A percentile compares a stretch with the other conserved stretches of the same genome.
Evolutionary conservation across 1,284 basidiomycete genomes (phyloP).

Genomic region (Lentinus polychrous): DNA sequence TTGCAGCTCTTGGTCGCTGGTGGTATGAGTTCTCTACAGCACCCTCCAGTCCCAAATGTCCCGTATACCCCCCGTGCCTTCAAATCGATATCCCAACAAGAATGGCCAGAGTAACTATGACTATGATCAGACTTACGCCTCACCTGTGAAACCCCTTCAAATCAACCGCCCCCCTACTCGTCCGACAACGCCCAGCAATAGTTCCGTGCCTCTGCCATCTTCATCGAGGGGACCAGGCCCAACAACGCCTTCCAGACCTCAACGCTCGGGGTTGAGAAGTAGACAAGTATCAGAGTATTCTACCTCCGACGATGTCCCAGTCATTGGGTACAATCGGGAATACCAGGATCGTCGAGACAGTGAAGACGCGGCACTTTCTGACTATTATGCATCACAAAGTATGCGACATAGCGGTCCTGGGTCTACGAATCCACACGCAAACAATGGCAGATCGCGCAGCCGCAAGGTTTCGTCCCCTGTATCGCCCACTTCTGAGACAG

Average conservation of each 20-base stretch:
- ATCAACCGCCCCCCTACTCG: conserved; percentile 32
- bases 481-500: conserved; percentile 13
- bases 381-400: conserved; percentile 15
- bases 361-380: conserved; percentile 18
- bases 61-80: conserved; percentile 44
- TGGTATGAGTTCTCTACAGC: no score
- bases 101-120: conserved; percentile 18
- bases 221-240: conserved; percentile 10
- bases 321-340: conserved; percentile 21
- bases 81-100: conserved; percentile 17
- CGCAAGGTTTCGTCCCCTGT: conserved; percentile 17
- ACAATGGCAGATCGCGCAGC: conserved; percentile 10
- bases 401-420: conserved; percentile 18
- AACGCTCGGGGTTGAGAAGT: conserved; percentile 27
- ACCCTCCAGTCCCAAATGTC: conserved; percentile 43
- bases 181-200: conserved; percentile 28
- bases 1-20: background rate
- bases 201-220: conserved; percentile 14
- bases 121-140: conserved; percentile 16
- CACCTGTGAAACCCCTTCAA: conserved; percentile 43
- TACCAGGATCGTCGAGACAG: conserved; percentile 24
- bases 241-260: conserved; percentile 26
- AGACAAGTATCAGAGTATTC: conserved; percentile 26
- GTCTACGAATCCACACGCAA: conserved; percentile 13
- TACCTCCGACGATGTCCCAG: conserved; percentile 22